Percentiles rank a stretch among this genome's conserved stretches.
These are phyloP conservation scores for Tagetes erecta DNA, from an alignment of 129 eudicot genomes.

Conservation along the genomic window DNA sequence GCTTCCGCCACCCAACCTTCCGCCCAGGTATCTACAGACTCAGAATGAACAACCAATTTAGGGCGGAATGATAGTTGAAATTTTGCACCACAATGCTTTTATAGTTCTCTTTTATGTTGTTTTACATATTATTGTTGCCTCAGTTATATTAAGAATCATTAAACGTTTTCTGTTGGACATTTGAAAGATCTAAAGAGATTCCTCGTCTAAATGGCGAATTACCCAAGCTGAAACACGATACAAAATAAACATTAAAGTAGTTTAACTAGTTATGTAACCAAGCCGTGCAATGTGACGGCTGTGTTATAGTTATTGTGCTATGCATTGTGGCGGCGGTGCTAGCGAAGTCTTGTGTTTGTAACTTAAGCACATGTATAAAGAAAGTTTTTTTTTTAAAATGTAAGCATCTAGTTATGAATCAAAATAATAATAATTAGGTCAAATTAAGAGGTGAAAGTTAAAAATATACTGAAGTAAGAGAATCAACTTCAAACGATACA, in stretches of 20 bases:
- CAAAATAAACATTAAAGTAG: not conserved
- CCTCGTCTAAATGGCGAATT: not conserved
- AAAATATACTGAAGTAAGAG: no score
- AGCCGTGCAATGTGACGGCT: not conserved
- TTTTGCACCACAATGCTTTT: slow-evolving; percentile 20
- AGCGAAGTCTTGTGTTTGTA: no score
- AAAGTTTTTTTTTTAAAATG: no score
- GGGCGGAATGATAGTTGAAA: slow-evolving; percentile 30
- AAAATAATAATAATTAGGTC: no score
- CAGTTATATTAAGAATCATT: not conserved
- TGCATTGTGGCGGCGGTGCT: no score
- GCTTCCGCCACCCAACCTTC: slow-evolving; percentile 11
- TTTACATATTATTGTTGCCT: not conserved
- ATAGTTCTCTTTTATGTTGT: not conserved
- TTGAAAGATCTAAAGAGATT: not conserved
- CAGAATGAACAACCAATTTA: slow-evolving; percentile 47
- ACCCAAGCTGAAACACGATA: not conserved
- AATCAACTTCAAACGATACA: no score
- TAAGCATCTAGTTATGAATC: no score
- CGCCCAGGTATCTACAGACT: slow-evolving; percentile 29
- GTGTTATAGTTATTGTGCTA: not conserved
- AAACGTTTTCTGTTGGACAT: not conserved
- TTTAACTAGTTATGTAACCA: not conserved
- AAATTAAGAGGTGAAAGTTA: no score
- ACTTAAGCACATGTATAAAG: no score